phyloP scores from a whole-genome alignment of 2,329 filamentous ascomycete species.

The Penicillium italicum region DNA sequence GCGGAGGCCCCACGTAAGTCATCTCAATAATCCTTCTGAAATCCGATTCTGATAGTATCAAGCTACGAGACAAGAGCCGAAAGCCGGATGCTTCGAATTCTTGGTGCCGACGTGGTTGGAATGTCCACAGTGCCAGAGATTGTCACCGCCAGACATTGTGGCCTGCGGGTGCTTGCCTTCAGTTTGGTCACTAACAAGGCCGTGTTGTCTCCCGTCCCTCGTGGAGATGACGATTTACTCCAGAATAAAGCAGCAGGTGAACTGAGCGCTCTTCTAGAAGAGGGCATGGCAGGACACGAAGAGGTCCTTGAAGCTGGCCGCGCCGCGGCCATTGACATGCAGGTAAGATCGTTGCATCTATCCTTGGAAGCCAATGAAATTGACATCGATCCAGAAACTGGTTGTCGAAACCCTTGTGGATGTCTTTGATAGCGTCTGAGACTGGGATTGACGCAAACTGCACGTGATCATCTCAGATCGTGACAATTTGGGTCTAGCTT shows the following conservation, averaged over 20 bases:
- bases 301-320: constrained; percentile 62
- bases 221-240: constrained; percentile 56
- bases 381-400: constrained; percentile 33
- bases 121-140: constrained; percentile 70
- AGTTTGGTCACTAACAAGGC: constrained; percentile 65
- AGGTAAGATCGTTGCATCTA: constrained; percentile 41
- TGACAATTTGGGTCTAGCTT: not conserved
- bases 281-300: constrained; percentile 61
- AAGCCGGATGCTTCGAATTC: constrained; percentile 57
- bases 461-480: not conserved
- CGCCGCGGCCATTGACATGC: constrained; percentile 60
- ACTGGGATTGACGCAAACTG: not conserved
- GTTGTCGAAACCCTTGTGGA: constrained; percentile 34
- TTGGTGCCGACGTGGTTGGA: constrained; percentile 66
- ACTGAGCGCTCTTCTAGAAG: constrained; percentile 53
- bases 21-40: not conserved
- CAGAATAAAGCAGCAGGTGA: constrained; percentile 50
- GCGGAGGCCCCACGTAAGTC: constrained; percentile 57
- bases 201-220: constrained; percentile 56
- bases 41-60: constrained; percentile 14
- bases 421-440: constrained; percentile 24
- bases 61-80: constrained; percentile 65
- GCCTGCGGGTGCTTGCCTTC: constrained; percentile 61
- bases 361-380: not conserved
- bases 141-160: constrained; percentile 61